These are phyloP conservation scores for Glomus cerebriforme DNA, from an alignment of 192 early-diverging fungal species.

Conservation along the genomic window DNA sequence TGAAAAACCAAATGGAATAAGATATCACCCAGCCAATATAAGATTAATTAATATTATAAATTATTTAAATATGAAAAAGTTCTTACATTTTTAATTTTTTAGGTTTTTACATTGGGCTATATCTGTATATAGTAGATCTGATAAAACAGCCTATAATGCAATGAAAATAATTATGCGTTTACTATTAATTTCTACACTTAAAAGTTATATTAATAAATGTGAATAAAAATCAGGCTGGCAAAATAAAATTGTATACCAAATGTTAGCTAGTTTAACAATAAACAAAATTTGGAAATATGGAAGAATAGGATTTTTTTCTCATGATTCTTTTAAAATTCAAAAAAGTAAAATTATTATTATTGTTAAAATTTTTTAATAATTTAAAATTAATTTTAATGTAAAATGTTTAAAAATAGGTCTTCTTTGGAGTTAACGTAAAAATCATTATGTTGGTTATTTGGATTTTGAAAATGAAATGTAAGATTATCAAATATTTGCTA, in stretches of 20 bases:
- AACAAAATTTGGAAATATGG: not conserved
- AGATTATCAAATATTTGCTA: too few species aligned
- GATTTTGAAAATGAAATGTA: too few species aligned
- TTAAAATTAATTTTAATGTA: not conserved
- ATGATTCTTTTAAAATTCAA: too few species aligned
- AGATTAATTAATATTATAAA: not conserved
- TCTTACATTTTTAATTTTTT: not conserved
- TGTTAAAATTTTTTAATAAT: not conserved
- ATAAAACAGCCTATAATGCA: too few species aligned
- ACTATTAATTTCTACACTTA: too few species aligned
- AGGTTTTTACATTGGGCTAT: slow-evolving; percentile 3
- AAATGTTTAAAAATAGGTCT: not conserved
- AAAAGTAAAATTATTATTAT: not conserved
- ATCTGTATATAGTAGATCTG: not conserved
- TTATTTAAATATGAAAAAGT: not conserved
- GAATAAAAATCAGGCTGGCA: not conserved
- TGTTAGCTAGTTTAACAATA: not conserved
- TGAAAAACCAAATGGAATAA: not conserved
- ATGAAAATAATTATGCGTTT: too few species aligned
- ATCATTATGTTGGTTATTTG: not conserved
- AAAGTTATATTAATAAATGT: too few species aligned
- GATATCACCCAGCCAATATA: slow-evolving; percentile 16
- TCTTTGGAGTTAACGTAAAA: not conserved
- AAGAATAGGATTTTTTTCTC: slow-evolving; percentile 1
- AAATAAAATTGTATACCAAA: not conserved